These are phyloP conservation scores for Clavulina sp. DNA, from an alignment of 768 basidiomycete genomes.

Conservation along the genomic window DNA sequence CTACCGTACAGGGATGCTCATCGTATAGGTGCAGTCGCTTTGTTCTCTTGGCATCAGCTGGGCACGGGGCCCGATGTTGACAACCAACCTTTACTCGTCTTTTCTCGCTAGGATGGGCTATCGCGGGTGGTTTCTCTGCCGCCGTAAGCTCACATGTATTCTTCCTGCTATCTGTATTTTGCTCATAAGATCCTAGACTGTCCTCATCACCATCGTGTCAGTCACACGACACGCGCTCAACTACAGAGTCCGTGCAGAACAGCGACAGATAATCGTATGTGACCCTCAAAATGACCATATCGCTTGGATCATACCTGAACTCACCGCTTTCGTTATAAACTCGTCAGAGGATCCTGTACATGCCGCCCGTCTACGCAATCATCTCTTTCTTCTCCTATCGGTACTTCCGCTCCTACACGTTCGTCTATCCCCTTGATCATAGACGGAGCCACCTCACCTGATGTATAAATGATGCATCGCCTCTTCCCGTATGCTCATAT, in stretches of 20 bases:
- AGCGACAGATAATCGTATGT: conserved; percentile 51
- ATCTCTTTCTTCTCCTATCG: conserved; percentile 79
- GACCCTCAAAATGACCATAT: conserved; percentile 16
- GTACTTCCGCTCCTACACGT: conserved; percentile 59
- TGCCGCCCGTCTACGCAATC: conserved; percentile 60
- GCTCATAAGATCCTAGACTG: conserved; percentile 17
- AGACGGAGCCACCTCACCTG: background rate
- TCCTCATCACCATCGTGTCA: conserved; percentile 12
- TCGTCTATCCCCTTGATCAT: background rate
- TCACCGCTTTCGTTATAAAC: conserved; percentile 1
- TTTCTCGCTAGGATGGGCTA: conserved; percentile 56
- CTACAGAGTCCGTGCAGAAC: conserved; percentile 52
- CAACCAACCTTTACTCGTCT: conserved; percentile 6
- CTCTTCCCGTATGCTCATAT: background rate
- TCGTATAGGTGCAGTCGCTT: conserved; percentile 4
- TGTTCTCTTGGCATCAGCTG: background rate
- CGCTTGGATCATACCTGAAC: background rate
- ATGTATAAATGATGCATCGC: background rate
- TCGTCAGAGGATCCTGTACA: conserved; percentile 44
- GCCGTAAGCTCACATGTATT: conserved; percentile 28
- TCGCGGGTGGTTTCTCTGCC: conserved; percentile 43
- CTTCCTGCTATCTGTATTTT: background rate
- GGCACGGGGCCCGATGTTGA: background rate
- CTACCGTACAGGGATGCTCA: too few relatives aligned
- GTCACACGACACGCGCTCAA: conserved; percentile 23